Evolutionary conservation across 352 stramenopile genomes (phyloP), one percentile per base, ranked within the genome.

Genomic region (Pythium rishiriense): DNA sequence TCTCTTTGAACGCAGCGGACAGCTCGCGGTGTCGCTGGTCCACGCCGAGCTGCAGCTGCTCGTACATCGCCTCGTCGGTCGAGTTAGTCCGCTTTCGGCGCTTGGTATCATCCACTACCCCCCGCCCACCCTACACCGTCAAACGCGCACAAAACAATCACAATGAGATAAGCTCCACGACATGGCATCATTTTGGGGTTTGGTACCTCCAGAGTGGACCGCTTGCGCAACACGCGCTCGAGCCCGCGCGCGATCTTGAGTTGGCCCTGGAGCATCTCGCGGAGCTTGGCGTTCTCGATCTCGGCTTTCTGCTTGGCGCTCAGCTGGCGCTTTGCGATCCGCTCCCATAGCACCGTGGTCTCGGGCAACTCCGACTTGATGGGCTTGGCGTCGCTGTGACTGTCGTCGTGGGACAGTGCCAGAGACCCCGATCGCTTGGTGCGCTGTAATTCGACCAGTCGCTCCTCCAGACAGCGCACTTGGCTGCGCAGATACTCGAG

Each of bases 401-500:
- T n/a, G 25, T 54, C 25, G n/a, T 37, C 33, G 14, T 15, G 26
- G 4, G n/a, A n/a, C 22, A 9, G 35, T 17, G 41, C 3, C 41
- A 37, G 41, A 5, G 19, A 43, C 2, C n/a, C 19, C n/a, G 31
- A 11, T 19, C 35, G 25, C 14, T 37, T 21, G 5, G 41, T 21
- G 7, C 45, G 37, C 25, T 62, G 39, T 17, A 62, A 25, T 0
- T 26, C 19, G 28, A 15, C 28, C 31, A 81, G 50, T 37, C 73
- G 47, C 14, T 48, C 8, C 41, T 73, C 61, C 3, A 81, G 53
- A 22, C 77, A 65, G 19, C n/a, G 22, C 0, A 68, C 50, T 48
- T 77, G 74, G 12, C 51, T 14, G 11, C 68, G 62, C 12, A 81
- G 50, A 22, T 67, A 70, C 17, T 72, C 59, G n/a, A 81, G 50